Evolutionary conservation across 108 stramenopile species (phyloP), one percentile per base, ranked within the genome.

Genomic region (Stephanodiscus minutulus): DNA sequence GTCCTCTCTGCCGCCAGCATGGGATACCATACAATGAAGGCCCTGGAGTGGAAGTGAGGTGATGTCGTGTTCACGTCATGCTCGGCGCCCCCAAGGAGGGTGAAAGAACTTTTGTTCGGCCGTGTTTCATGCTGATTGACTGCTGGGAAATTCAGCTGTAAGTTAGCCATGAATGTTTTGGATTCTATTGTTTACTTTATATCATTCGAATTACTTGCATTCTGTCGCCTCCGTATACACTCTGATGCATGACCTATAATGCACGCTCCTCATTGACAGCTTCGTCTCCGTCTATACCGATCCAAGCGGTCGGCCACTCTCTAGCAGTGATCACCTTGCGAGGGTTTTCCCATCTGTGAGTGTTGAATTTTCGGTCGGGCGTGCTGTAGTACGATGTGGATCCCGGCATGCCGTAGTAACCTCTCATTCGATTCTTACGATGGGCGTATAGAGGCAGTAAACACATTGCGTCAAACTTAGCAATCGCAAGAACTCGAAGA

Each of bases 391-490:
- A 88, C 4, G 86, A 79, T 57, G 89, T 80, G 64, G 62, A 86
- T 77, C 88, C 89, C 7, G 82, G 63, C 77, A 90, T 60, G 31
- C 91, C 91, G 67, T 87, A 81, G 67, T 92, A 90, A 8, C 91
- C 91, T 62, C 91, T 79, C 79, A 92, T 73, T 57, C 92, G 87
- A 52, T 89, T 89, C 73, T 74, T 55, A 22, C 15, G 27, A n/a
- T 21, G 8, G n/a, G 36, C 36, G 37, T 57, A n/a, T n/a, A n/a
- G n/a, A 8, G 22, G 17, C 33, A 21, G 46, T 1, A 21, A 7
- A 59, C 7, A 15, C 2, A 24, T 0, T 10, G 1, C 20, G 37
- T 7, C 21, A 64, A 63, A 64, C 22, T 43, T 0, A 37, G 49
- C 7, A 29, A 37, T 20, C 28, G 33, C 28, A 20, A 27, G 17